These are phyloP conservation scores for Suillus discolor DNA, from an alignment of 768 basidiomycete species.

Conservation along the genomic window DNA sequence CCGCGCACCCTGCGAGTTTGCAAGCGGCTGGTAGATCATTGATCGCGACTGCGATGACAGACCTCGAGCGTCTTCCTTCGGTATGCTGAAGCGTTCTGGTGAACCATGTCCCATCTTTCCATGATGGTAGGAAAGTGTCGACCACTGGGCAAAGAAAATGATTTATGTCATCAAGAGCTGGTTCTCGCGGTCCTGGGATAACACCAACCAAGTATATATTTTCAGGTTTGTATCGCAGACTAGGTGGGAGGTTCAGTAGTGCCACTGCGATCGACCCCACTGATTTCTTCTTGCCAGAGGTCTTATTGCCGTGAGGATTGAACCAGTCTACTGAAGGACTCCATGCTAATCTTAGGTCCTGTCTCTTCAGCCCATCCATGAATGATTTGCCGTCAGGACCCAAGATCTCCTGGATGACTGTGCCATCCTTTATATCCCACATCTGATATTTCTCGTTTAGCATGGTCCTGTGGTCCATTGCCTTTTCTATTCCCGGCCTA, in stretches of 20 bases:
- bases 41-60: conserved; percentile 23
- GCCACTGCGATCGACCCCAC: conserved; percentile 16
- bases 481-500: conserved; percentile 27
- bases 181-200: conserved; percentile 44
- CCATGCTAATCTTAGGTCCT: conserved; percentile 23
- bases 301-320: conserved; percentile 37
- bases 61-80: conserved; percentile 22
- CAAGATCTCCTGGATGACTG: conserved; percentile 24
- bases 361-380: not conserved
- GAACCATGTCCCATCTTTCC: conserved; percentile 30
- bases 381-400: conserved; percentile 30
- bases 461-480: conserved; percentile 24
- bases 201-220: conserved; percentile 43
- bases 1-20: conserved; percentile 25
- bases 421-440: conserved; percentile 33
- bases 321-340: conserved; percentile 39
- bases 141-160: conserved; percentile 33
- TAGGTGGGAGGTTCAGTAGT: conserved; percentile 37
- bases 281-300: conserved; percentile 29
- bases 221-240: conserved; percentile 33
- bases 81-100: conserved; percentile 18
- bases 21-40: conserved; percentile 36
- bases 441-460: conserved; percentile 1
- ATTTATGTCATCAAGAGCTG: conserved; percentile 36
- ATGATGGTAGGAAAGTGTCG: conserved; percentile 38